Percentiles rank a stretch among this genome's conserved stretches.
Conservation (phyloP, 176 grass and related monocot species). For the Puya raimondii region DNA sequence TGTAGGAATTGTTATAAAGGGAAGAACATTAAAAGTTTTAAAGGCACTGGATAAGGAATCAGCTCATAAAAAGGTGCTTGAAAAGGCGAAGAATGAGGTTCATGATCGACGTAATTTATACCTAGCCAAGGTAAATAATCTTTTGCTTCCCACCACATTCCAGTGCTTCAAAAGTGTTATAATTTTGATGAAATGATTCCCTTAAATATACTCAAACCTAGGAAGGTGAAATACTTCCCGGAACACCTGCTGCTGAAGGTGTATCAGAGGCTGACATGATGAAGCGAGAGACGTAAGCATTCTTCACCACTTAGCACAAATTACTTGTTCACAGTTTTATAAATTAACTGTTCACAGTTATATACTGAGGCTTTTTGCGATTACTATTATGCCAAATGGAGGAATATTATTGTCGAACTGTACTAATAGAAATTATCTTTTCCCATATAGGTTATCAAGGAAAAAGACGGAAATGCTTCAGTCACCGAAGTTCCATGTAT, state of each 20-base stretch:
- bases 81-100: slow-evolving; percentile 60
- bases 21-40: slow-evolving; percentile 57
- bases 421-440: neutral
- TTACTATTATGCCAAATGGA: neutral
- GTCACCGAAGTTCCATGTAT: slow-evolving; percentile 97
- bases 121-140: slow-evolving; percentile 59
- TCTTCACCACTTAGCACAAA: no score
- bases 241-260: slow-evolving; percentile 70
- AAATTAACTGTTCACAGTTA: no score
- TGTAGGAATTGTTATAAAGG: slow-evolving; percentile 82
- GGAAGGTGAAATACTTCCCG: slow-evolving; percentile 90
- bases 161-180: slow-evolving; percentile 23
- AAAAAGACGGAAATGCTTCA: slow-evolving; percentile 82
- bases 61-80: slow-evolving; percentile 66
- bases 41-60: slow-evolving; percentile 80
- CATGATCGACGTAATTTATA: slow-evolving; percentile 89
- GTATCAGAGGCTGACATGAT: slow-evolving; percentile 88
- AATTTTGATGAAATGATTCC: no score
- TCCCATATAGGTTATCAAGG: slow-evolving; percentile 48
- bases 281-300: slow-evolving; percentile 64
- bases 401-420: no score
- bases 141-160: slow-evolving; percentile 9
- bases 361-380: neutral
- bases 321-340: no score
- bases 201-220: slow-evolving; percentile 5